Conservation (phyloP, 2,329 filamentous ascomycete genomes). For the Ophiocordyceps unilateralis region DNA sequence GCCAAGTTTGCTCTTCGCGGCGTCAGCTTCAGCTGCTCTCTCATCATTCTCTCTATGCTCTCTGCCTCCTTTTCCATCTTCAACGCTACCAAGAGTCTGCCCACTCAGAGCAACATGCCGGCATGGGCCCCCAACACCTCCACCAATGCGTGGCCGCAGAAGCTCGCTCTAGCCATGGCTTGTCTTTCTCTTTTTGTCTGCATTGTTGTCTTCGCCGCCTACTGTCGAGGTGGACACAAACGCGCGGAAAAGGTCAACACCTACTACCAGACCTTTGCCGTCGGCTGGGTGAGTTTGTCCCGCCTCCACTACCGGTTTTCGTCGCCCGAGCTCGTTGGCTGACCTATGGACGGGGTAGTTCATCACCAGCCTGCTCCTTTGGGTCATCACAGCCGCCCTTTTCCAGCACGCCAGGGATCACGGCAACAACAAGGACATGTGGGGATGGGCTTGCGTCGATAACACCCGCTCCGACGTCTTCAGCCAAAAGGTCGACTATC, state of each 20-base stretch:
- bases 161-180: slow-evolving; percentile 61
- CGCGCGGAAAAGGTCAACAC: slow-evolving; percentile 84
- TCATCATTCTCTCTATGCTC: slow-evolving; percentile 86
- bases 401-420: slow-evolving; percentile 64
- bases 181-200: slow-evolving; percentile 68
- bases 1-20: slow-evolving; percentile 91
- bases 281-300: slow-evolving; percentile 46
- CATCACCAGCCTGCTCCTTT: slow-evolving; percentile 82
- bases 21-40: slow-evolving; percentile 90
- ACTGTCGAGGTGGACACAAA: slow-evolving; percentile 74
- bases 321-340: neutral
- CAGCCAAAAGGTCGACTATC: slow-evolving; percentile 67
- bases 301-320: neutral
- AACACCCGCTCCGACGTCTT: slow-evolving; percentile 70
- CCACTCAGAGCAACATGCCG: slow-evolving; percentile 62
- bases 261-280: slow-evolving; percentile 90
- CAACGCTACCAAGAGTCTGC: slow-evolving; percentile 63
- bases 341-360: slow-evolving; percentile 31
- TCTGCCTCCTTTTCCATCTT: slow-evolving; percentile 83
- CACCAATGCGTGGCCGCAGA: slow-evolving; percentile 61
- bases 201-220: slow-evolving; percentile 64
- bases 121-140: slow-evolving; percentile 69
- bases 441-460: slow-evolving; percentile 94
- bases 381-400: slow-evolving; percentile 70
- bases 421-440: slow-evolving; percentile 66